Percentiles rank a stretch among this genome's conserved stretches.
These are phyloP conservation scores for Letharia columbiana DNA, from an alignment of 495 filamentous ascomycete genomes.

Conservation along the genomic window DNA sequence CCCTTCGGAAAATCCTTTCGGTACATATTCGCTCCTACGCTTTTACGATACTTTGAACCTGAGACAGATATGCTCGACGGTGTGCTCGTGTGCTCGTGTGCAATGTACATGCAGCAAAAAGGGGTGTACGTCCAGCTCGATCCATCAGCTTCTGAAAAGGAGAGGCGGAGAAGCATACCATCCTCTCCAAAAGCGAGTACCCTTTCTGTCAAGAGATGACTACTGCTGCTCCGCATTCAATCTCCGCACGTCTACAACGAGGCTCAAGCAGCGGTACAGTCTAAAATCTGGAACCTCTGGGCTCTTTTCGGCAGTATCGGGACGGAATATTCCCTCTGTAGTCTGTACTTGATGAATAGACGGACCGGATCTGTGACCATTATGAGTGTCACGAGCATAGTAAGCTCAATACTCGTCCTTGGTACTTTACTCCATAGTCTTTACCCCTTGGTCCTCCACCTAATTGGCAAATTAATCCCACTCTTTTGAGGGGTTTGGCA, in stretches of 20 bases:
- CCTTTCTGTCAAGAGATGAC: neutral
- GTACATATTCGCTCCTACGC: neutral
- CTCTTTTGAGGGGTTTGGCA: neutral
- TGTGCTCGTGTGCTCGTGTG: neutral
- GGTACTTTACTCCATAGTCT: too few relatives aligned
- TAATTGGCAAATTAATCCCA: neutral
- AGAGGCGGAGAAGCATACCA: neutral
- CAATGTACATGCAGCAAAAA: neutral
- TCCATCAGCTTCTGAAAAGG: neutral
- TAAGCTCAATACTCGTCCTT: neutral
- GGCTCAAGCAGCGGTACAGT: neutral
- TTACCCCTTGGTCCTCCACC: too few relatives aligned
- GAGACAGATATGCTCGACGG: neutral
- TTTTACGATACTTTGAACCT: neutral
- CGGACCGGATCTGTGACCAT: neutral
- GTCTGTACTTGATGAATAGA: neutral
- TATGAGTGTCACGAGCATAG: neutral
- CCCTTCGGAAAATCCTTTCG: neutral
- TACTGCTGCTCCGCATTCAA: neutral
- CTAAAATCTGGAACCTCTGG: neutral
- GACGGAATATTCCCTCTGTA: neutral
- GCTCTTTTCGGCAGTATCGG: neutral
- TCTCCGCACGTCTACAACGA: neutral
- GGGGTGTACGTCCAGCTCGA: neutral
- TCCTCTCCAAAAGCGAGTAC: too few relatives aligned